phyloP scores from a whole-genome alignment of 805 yeast genomes.

The Candida maltosa region DNA sequence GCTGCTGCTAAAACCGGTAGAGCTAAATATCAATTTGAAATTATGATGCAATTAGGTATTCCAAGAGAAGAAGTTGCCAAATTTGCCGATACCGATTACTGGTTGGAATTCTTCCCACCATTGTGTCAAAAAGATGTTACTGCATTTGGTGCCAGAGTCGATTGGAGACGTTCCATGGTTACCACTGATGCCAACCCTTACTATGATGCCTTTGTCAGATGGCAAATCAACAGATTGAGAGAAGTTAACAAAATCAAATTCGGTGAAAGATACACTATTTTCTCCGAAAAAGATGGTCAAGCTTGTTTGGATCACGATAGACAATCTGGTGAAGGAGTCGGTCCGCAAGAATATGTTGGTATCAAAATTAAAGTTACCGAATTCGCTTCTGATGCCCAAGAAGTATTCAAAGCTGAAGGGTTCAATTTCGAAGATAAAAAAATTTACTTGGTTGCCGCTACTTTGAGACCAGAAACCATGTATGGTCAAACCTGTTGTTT shows the following conservation, averaged over 20 bases:
- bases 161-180: conserved; percentile 95
- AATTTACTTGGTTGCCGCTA: conserved; percentile 87
- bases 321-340: conserved; percentile 93
- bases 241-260: conserved; percentile 89
- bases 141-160: conserved; percentile 86
- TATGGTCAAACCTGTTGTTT: conserved; percentile 98
- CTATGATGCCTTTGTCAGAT: conserved; percentile 90
- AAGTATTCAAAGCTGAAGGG: conserved; percentile 44
- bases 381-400: conserved; percentile 55
- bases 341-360: conserved; percentile 94
- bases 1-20: conserved; percentile 92
- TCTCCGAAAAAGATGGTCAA: conserved; percentile 97
- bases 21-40: conserved; percentile 92
- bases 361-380: conserved; percentile 76
- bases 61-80: conserved; percentile 76
- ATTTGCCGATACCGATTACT: conserved; percentile 88
- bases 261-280: conserved; percentile 96
- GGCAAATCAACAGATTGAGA: conserved; percentile 92
- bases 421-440: conserved; percentile 54
- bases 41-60: conserved; percentile 92
- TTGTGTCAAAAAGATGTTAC: conserved; percentile 77
- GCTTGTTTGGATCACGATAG: conserved; percentile 99
- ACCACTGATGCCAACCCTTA: conserved; percentile 95
- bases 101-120: conserved; percentile 93
- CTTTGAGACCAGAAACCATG: conserved; percentile 98